Evolutionary conservation across 768 basidiomycete species (phyloP), one percentile per base, ranked within the genome.

Genomic region (Daedaleopsis sinensis): DNA sequence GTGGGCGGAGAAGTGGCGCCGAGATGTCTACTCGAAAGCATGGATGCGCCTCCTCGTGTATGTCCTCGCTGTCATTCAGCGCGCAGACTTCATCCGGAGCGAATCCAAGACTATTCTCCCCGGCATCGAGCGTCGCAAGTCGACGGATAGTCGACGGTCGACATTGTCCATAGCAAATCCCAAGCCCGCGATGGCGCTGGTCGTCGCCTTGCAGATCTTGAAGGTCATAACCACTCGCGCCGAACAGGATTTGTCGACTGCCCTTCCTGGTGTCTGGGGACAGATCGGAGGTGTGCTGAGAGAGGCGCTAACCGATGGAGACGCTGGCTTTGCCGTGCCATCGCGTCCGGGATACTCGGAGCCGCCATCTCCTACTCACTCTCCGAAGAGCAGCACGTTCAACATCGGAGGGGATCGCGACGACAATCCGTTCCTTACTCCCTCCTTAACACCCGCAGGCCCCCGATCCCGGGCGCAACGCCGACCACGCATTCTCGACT

Each of bases 11-110:
- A 59, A 76, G 15, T 78, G 77, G 73, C 82, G 81, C 62, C 80
- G 80, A n/a, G 73, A 74, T 1, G 73, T 78, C 10, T 73, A 84
- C 51, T 71, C 77, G 10, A 76, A 76, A 35, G 81, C 81, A 11
- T 91, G 89, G 89, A 68, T 85, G 27, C 86, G 88, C 13, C 73
- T 93, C 18, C 71, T 91, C 32, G 76, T 81, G 24, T 89, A 86
- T 61, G 74, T 78, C 6, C 83, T 91, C 73, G 70, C 78, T 6
- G 81, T 82, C 8, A 88, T 84, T 61, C 80, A 80, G 58, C 64
- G 62, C 18, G 52, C 57, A 6, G 62, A 64, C 36, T 59, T 42
- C 27, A 35, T 44, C 5, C 53, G 55, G 9, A 43, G 48, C 42
- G 63, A 64, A 1, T 54, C 62, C 63, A 58, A 76, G 67, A 63